phyloP scores from a whole-genome alignment of 2,329 filamentous ascomycete genomes.

The Diaporthe amygdali region DNA sequence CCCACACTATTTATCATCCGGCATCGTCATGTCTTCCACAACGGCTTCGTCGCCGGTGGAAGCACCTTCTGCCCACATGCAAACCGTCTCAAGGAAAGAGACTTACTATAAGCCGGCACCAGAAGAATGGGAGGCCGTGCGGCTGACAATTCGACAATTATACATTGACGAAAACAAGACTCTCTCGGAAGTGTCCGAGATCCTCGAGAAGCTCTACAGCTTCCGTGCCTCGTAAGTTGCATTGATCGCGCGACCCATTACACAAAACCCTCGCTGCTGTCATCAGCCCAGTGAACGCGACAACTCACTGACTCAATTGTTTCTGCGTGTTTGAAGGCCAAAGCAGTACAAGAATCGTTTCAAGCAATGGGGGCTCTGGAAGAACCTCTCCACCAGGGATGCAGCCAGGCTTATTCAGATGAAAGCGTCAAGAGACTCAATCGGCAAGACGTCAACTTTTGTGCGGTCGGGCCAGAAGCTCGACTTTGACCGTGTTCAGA shows the following conservation, averaged over 20 bases:
- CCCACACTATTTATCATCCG: neutral
- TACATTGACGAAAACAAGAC: slow-evolving; percentile 24
- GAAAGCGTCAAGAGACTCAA: slow-evolving; percentile 11
- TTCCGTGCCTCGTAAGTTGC: slow-evolving; percentile 23
- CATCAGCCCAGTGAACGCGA: neutral
- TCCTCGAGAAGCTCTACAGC: neutral
- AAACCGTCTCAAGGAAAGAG: neutral
- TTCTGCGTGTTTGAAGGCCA: neutral
- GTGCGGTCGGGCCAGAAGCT: slow-evolving; percentile 18
- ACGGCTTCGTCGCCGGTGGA: neutral
- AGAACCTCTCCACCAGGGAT: slow-evolving; percentile 20
- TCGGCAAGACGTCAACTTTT: slow-evolving; percentile 22
- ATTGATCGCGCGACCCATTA: neutral
- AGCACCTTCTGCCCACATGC: neutral
- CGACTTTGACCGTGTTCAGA: slow-evolving; percentile 6
- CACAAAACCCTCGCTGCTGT: neutral
- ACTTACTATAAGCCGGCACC: neutral
- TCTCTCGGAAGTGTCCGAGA: slow-evolving; percentile 4
- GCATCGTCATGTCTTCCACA: neutral
- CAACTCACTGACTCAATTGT: slow-evolving; percentile 1
- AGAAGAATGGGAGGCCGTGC: slow-evolving; percentile 19
- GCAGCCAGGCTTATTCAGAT: slow-evolving; percentile 17
- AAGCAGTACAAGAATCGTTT: slow-evolving; percentile 25
- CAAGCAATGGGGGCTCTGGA: slow-evolving; percentile 22
- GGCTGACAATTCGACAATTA: slow-evolving; percentile 15